Percentiles rank a stretch among this genome's conserved stretches.
phyloP scores from a whole-genome alignment of 202 grass and related monocot genomes.

The Brachypodium distachyon region DNA sequence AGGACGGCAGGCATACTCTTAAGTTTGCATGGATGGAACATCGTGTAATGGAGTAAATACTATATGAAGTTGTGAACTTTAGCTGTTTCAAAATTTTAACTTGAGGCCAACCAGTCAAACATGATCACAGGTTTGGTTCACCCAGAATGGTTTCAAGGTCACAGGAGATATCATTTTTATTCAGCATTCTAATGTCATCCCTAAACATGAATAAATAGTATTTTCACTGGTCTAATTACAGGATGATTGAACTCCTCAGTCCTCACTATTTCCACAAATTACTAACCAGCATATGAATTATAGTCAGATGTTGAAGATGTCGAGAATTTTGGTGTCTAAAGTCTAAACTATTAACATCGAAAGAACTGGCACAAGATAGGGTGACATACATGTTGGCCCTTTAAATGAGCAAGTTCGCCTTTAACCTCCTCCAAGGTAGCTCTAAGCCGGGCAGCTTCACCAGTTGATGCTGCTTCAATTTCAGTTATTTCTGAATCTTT shows the following conservation, averaged over 20 bases:
- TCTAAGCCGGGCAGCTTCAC: constrained; percentile 85
- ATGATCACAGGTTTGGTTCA: neutral
- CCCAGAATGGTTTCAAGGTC: neutral
- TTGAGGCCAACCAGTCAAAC: neutral
- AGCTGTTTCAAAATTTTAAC: neutral
- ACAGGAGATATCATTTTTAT: neutral
- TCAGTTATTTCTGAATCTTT: constrained; percentile 98
- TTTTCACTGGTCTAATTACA: neutral
- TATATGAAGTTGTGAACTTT: constrained; percentile 2
- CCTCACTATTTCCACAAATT: neutral
- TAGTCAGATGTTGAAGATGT: neutral
- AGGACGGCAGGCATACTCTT: neutral
- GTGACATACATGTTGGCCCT: constrained; percentile 62
- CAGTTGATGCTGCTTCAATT: constrained; percentile 85
- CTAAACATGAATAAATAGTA: neutral
- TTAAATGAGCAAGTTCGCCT: constrained; percentile 69
- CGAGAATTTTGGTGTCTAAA: neutral
- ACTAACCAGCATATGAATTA: neutral
- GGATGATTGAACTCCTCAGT: constrained; percentile 6
- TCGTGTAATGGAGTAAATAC: constrained; percentile 17
- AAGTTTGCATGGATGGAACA: constrained; percentile 4
- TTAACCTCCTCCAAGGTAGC: constrained; percentile 79
- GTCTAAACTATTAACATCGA: neutral
- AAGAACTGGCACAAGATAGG: constrained; percentile 2
- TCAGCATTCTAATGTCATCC: neutral